phyloP scores from a whole-genome alignment of 164 flowering plant species.

The Magnolia changhungtana region DNA sequence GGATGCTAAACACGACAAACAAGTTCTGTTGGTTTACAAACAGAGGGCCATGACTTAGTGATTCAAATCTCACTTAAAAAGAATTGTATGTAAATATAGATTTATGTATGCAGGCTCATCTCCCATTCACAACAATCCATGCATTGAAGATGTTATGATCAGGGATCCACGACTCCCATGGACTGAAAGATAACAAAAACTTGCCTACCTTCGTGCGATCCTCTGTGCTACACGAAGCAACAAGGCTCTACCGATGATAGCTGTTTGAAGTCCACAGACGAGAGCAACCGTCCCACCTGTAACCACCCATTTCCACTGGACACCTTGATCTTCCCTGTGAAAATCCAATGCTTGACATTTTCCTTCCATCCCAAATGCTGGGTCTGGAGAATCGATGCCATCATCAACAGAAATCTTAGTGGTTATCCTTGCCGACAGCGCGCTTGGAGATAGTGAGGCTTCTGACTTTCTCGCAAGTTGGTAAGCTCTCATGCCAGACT shows the following conservation, averaged over 20 bases:
- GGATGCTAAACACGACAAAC: neutral
- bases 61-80: neutral
- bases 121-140: neutral
- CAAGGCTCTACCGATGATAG: conserved; percentile 61
- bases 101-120: neutral
- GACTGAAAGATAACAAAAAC: neutral
- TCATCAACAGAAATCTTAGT: conserved; percentile 52
- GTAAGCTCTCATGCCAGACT: conserved; percentile 83
- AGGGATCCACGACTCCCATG: no score
- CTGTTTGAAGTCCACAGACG: conserved; percentile 67
- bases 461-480: conserved; percentile 64
- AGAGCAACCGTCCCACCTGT: conserved; percentile 75
- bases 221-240: conserved; percentile 73
- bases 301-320: conserved; percentile 77
- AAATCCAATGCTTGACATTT: conserved; percentile 4
- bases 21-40: neutral
- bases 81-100: neutral
- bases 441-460: conserved; percentile 50
- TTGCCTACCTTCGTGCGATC: conserved; percentile 37
- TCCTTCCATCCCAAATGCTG: conserved; percentile 33
- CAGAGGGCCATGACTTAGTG: neutral
- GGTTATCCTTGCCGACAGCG: conserved; percentile 66
- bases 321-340: conserved; percentile 26
- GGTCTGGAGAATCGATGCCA: conserved; percentile 24
- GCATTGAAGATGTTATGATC: neutral